phyloP scores from a whole-genome alignment of 768 basidiomycete species.

The Panaeolus papilionaceus region DNA sequence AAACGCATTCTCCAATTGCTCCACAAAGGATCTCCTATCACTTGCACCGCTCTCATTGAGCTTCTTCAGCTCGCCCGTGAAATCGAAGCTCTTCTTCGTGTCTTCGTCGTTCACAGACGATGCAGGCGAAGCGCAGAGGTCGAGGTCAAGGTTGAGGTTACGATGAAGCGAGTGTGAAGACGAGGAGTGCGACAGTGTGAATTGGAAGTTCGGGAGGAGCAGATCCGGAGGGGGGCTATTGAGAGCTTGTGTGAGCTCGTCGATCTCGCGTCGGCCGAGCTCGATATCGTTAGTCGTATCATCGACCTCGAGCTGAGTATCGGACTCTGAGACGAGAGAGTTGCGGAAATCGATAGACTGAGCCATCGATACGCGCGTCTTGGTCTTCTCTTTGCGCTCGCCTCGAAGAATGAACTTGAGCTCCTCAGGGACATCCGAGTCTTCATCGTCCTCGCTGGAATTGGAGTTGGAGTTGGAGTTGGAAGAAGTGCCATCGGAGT shows the following conservation, averaged over 20 bases:
- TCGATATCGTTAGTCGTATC: slow-evolving; percentile 8
- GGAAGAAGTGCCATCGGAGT: slow-evolving; percentile 34
- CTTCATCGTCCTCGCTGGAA: slow-evolving; percentile 55
- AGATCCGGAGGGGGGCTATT: background rate
- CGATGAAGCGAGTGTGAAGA: slow-evolving; percentile 19
- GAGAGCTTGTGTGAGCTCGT: background rate
- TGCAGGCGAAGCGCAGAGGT: slow-evolving; percentile 46
- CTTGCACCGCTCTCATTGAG: slow-evolving; percentile 75
- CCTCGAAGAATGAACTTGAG: slow-evolving; percentile 60
- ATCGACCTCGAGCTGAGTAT: slow-evolving; percentile 13
- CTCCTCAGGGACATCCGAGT: slow-evolving; percentile 86
- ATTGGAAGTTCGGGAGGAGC: background rate
- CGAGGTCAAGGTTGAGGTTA: slow-evolving; percentile 36
- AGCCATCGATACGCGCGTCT: slow-evolving; percentile 33
- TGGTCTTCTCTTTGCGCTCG: background rate
- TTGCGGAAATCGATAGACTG: slow-evolving; percentile 45
- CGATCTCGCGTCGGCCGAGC: slow-evolving; percentile 15
- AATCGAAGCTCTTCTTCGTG: slow-evolving; percentile 84
- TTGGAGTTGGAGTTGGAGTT: slow-evolving; percentile 41
- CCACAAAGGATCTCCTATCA: slow-evolving; percentile 78
- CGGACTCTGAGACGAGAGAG: background rate
- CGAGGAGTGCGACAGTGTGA: slow-evolving; percentile 29
- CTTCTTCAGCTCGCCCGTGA: slow-evolving; percentile 77
- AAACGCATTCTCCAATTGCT: slow-evolving; percentile 83
- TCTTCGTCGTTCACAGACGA: slow-evolving; percentile 54